Base-by-base conservation (phyloP, 179 eudicot species). In the Actinidia arguta region DNA sequence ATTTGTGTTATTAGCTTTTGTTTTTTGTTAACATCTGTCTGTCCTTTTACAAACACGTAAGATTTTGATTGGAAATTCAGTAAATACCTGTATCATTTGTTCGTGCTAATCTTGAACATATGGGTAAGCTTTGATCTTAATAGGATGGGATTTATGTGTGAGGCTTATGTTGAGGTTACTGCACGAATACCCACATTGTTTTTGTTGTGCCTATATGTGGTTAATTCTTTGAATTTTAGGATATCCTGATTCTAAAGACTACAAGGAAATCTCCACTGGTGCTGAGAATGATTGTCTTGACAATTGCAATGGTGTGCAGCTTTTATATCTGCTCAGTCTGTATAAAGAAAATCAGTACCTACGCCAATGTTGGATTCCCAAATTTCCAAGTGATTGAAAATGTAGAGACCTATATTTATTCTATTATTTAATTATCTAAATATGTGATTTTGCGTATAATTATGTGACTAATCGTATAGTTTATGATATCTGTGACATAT, bases 281-380 rank as follows among this genome's bases (percentile, higher is more conserved):
- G 84, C 82, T 89, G 82, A 93, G 94, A 87, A 88, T 94, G 92
- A 82, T 88, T 69, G 84, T 93, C 31, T 84, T 93, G 79, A 80
- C 90, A 4, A 88, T 93, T 83, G 93, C 90, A 44, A 87, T 94
- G 85, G 87, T 89, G 8, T 91, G 90, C 61, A 97, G 97, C 13
- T 81, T 94, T 68, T 96, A 93, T 78, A 92, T 96, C n/a, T 92
- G 91, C 68, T 91, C 95, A 78, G 82, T 93, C 72, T 92, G 94
- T 87, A 80, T 93, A 48, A 90, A 85, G 80, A 98, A 93, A 85
- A 81, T 88, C 31, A 88, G 87, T 51, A 83, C 36, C 42, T 83
- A 22, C 5, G n/a, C 85, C 8, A 80, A 78, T 44, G 72, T 64
- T 81, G 77, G 87, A 82, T 59, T 73, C 74, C 77, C 89, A 80